A percentile compares a stretch with the other conserved stretches of the same genome.
These are phyloP conservation scores for Calonectria leucothoes DNA, from an alignment of 2,329 filamentous ascomycete genomes.

Conservation along the genomic window DNA sequence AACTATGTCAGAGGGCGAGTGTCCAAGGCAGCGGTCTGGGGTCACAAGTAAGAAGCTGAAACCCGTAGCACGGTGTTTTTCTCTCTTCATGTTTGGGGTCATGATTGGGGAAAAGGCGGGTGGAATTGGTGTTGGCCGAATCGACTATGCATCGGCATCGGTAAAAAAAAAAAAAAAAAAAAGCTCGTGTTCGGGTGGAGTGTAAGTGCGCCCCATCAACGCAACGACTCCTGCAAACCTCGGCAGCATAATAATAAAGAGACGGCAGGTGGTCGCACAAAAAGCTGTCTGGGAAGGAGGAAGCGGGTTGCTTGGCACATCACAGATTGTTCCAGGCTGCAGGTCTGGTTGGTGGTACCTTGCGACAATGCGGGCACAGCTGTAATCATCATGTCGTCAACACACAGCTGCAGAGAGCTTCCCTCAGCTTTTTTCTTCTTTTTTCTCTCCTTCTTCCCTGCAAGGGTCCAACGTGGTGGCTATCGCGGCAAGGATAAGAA, in stretches of 20 bases:
- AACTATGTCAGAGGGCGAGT: not conserved
- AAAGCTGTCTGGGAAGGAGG: not conserved
- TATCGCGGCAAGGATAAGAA: constrained; percentile 31
- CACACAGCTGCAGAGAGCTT: constrained; percentile 8
- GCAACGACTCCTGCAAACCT: not conserved
- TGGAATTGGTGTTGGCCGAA: not conserved
- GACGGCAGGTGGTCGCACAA: not conserved
- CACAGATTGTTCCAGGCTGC: not conserved
- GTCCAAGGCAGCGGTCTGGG: not conserved
- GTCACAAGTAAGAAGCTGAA: not conserved
- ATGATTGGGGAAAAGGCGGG: not conserved
- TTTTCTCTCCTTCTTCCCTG: not conserved
- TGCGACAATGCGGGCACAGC: not conserved
- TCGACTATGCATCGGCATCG: not conserved
- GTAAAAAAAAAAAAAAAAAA: too few species aligned
- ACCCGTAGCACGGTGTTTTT: not conserved
- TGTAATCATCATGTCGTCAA: constrained; percentile 3
- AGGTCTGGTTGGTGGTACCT: constrained; percentile 4
- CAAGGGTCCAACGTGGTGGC: constrained; percentile 21
- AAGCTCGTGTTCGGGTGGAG: not conserved
- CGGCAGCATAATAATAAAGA: not conserved
- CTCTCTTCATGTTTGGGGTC: not conserved
- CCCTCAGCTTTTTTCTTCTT: constrained; percentile 4
- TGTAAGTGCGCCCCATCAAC: not conserved
- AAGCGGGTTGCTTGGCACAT: not conserved